Evolutionary conservation across 345 rosid species (phyloP).

Genomic region (Hypericum perforatum): DNA sequence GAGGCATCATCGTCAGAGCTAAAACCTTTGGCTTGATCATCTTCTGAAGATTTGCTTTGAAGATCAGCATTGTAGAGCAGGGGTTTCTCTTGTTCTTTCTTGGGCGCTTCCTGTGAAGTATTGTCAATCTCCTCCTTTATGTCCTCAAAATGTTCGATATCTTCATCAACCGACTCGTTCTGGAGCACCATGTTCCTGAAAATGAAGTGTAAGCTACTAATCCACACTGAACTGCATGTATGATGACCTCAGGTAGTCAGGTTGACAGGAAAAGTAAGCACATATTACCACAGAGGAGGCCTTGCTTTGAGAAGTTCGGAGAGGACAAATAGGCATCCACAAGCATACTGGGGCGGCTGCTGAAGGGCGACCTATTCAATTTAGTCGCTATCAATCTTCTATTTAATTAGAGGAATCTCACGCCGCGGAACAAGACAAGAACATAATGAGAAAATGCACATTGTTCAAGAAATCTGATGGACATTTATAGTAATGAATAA

Average conservation of each 20-base stretch:
- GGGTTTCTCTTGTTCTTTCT: slow-evolving; percentile 22
- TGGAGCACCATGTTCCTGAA: slow-evolving; percentile 49
- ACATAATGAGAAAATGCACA: too few species aligned
- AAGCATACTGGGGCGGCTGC: slow-evolving; percentile 89
- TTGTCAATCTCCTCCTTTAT: slow-evolving; percentile 52
- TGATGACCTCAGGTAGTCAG: too few species aligned
- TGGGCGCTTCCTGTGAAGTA: slow-evolving; percentile 19
- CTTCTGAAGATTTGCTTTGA: slow-evolving; percentile 5
- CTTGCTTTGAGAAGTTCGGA: slow-evolving; percentile 90
- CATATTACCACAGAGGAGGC: slow-evolving; percentile 69
- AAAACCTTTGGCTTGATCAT: slow-evolving; percentile 9
- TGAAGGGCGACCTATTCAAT: slow-evolving; percentile 76
- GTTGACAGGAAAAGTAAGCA: slow-evolving; percentile 14
- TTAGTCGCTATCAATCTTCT: slow-evolving; percentile 2
- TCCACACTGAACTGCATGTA: not conserved
- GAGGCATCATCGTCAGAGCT: slow-evolving; percentile 53
- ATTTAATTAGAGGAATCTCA: too few species aligned
- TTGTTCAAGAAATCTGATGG: too few species aligned
- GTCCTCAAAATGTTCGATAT: slow-evolving; percentile 90
- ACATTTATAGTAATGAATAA: too few species aligned
- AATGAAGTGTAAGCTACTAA: slow-evolving; percentile 4
- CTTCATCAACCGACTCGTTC: slow-evolving; percentile 76
- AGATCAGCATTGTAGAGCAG: not conserved
- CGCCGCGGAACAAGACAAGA: too few species aligned
- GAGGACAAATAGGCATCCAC: slow-evolving; percentile 81